These are phyloP conservation scores for Ascochyta koolunga DNA, from an alignment of 2,329 filamentous ascomycete genomes.

Conservation along the genomic window DNA sequence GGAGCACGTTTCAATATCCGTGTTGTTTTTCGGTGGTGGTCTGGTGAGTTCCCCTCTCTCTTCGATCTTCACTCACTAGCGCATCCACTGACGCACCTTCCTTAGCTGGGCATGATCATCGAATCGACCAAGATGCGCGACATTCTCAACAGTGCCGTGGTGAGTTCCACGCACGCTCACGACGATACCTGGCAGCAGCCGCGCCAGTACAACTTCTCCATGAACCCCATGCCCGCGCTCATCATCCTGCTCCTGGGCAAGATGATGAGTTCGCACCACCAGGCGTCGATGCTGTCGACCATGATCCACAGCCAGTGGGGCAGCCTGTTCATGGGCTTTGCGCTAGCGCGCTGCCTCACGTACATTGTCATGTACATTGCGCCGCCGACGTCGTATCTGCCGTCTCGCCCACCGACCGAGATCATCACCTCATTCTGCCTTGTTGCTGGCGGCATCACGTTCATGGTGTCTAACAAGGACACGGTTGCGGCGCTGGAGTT, in stretches of 20 bases:
- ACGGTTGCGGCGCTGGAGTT: conserved; percentile 77
- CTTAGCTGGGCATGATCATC: conserved; percentile 76
- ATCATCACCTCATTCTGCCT: conserved; percentile 86
- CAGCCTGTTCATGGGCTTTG: conserved; percentile 78
- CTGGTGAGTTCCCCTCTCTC: conserved; percentile 63
- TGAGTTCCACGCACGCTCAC: conserved; percentile 41
- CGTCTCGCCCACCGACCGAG: conserved; percentile 87
- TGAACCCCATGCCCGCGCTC: conserved; percentile 87
- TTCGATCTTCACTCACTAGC: conserved; percentile 10
- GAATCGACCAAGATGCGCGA: conserved; percentile 72
- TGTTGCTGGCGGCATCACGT: conserved; percentile 84
- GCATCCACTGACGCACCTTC: conserved; percentile 32
- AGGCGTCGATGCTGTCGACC: conserved; percentile 79
- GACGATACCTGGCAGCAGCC: conserved; percentile 64
- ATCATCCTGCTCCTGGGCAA: conserved; percentile 86
- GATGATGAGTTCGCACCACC: conserved; percentile 95
- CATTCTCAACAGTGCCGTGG: conserved; percentile 63
- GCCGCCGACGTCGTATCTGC: conserved; percentile 79
- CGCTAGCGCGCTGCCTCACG: conserved; percentile 76
- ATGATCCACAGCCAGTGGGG: conserved; percentile 98
- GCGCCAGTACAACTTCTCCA: conserved; percentile 72
- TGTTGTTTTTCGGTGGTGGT: conserved; percentile 93
- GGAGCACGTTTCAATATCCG: conserved; percentile 89
- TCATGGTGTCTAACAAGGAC: conserved; percentile 87
- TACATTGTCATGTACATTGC: conserved; percentile 81